Evolutionary conservation across 345 rosid species (phyloP).

Genomic region (Syzygium jambos): DNA sequence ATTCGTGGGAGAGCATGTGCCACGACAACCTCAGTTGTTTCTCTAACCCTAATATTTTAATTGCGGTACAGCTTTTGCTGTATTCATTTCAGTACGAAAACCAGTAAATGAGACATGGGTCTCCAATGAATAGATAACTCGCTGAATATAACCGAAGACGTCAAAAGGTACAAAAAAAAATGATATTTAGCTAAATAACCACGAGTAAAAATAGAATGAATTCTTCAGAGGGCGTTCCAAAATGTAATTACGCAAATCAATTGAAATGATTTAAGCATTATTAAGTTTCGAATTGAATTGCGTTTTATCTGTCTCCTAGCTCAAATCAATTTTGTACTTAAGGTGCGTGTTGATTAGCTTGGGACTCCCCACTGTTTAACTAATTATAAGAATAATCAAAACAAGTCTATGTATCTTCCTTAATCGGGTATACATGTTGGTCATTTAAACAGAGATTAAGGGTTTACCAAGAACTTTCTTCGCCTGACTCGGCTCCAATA

Average conservation of each 20-base stretch:
- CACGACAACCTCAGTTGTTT: constrained; percentile 5
- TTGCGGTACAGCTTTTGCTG: background rate
- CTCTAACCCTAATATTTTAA: background rate
- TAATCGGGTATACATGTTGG: background rate
- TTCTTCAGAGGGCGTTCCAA: background rate
- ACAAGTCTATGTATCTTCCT: background rate
- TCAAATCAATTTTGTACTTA: background rate
- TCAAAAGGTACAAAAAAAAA: background rate
- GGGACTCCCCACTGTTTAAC: background rate
- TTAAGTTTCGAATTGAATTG: background rate
- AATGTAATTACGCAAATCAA: background rate
- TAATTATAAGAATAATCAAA: background rate
- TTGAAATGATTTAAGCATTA: background rate
- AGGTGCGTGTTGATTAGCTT: background rate
- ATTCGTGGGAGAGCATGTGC: background rate
- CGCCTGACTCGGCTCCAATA: background rate
- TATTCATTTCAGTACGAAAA: background rate
- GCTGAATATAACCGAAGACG: background rate
- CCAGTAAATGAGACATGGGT: background rate
- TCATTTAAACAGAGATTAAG: background rate
- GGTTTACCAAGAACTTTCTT: background rate
- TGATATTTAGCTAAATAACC: background rate
- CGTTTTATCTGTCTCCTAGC: background rate
- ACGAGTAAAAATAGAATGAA: background rate
- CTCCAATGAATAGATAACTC: background rate